These are phyloP conservation scores for Xylaria flabelliformis DNA, from an alignment of 495 filamentous ascomycete species.

Conservation along the genomic window DNA sequence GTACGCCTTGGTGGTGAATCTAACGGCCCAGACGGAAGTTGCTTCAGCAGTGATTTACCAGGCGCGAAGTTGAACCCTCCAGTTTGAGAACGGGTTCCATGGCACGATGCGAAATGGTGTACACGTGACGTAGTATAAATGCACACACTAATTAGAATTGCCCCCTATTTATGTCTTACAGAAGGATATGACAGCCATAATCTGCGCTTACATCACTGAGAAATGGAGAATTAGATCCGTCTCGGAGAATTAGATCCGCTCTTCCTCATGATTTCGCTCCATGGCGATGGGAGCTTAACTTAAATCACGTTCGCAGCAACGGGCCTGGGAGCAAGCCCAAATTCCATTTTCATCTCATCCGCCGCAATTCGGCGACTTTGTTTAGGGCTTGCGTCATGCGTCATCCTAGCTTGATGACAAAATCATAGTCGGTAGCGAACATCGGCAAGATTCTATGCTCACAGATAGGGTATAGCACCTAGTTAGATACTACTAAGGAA, in stretches of 20 bases:
- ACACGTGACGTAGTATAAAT: conserved; percentile 14
- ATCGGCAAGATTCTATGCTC: not conserved
- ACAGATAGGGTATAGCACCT: conserved; percentile 1
- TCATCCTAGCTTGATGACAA: conserved; percentile 16
- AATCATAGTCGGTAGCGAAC: not conserved
- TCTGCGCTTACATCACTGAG: not conserved
- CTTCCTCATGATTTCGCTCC: not conserved
- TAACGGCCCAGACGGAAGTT: conserved; percentile 3
- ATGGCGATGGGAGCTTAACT: not conserved
- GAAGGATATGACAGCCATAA: not conserved
- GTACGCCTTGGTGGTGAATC: conserved; percentile 7
- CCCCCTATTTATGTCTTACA: not conserved
- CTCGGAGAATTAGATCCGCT: conserved; percentile 4
- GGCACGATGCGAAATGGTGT: conserved; percentile 10
- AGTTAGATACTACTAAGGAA: not conserved
- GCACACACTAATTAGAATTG: conserved; percentile 2
- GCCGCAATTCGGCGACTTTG: not conserved
- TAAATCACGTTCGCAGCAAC: not conserved
- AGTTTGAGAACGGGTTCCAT: not conserved
- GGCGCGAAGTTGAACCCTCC: not conserved
- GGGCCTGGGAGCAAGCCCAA: not conserved
- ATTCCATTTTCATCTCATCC: conserved; percentile 6
- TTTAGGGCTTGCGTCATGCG: conserved; percentile 16
- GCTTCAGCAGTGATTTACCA: conserved; percentile 17
- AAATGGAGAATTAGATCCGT: not conserved